These are phyloP conservation scores for Gyromitra esculenta DNA, from an alignment of 2,329 filamentous ascomycete species.

Conservation along the genomic window DNA sequence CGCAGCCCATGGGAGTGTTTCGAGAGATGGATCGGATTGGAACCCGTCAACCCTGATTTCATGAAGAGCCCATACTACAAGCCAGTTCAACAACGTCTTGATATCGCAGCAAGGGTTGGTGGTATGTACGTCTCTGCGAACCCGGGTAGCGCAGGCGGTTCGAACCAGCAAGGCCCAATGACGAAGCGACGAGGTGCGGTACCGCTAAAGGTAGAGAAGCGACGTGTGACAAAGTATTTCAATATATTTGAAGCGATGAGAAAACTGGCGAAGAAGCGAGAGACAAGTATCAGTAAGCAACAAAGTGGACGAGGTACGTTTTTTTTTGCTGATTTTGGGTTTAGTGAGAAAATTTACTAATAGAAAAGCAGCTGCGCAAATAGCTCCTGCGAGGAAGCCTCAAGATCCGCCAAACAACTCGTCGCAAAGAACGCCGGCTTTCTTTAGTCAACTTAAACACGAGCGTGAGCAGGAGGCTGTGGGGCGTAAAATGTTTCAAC, in stretches of 20 bases:
- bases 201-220: conserved; percentile 84
- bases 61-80: conserved; percentile 96
- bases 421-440: conserved; percentile 77
- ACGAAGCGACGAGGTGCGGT: conserved; percentile 75
- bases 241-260: conserved; percentile 93
- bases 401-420: conserved; percentile 70
- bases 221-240: conserved; percentile 85
- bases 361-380: conserved; percentile 66
- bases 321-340: conserved; percentile 24
- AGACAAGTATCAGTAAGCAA: conserved; percentile 85
- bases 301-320: conserved; percentile 65
- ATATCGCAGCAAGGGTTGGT: conserved; percentile 66
- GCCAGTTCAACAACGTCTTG: conserved; percentile 71
- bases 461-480: conserved; percentile 77
- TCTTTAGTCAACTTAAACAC: conserved; percentile 88
- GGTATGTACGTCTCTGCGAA: conserved; percentile 61
- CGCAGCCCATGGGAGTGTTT: conserved; percentile 99
- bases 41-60: conserved; percentile 91
- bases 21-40: conserved; percentile 91
- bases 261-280: conserved; percentile 92
- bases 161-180: conserved; percentile 64
- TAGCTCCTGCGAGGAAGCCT: conserved; percentile 82
- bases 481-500: conserved; percentile 56
- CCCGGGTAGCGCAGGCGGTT: conserved; percentile 63
- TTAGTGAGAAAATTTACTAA: conserved; percentile 49